Conservation (phyloP, 2,329 filamentous ascomycete genomes). For the Ambrosiella cleistominuta region DNA sequence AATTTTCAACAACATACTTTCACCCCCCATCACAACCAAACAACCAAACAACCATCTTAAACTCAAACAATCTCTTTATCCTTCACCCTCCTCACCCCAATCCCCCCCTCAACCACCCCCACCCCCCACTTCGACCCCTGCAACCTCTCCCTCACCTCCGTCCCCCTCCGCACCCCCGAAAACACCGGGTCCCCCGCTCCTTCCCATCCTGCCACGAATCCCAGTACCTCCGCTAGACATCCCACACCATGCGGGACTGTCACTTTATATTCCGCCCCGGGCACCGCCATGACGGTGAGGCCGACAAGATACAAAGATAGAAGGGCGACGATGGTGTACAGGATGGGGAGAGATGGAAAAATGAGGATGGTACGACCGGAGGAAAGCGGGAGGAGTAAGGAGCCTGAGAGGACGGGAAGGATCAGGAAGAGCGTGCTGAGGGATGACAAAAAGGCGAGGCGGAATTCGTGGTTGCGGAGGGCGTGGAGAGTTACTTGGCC, state of each 20-base stretch:
- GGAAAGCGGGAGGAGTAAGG: slow-evolving; percentile 57
- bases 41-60: not conserved
- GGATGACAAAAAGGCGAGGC: slow-evolving; percentile 42
- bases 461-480: slow-evolving; percentile 42
- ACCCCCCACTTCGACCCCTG: slow-evolving; percentile 33
- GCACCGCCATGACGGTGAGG: slow-evolving; percentile 36
- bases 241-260: slow-evolving; percentile 56
- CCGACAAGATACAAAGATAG: slow-evolving; percentile 52
- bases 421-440: slow-evolving; percentile 30
- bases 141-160: slow-evolving; percentile 51
- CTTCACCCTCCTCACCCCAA: slow-evolving; percentile 22
- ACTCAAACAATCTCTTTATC: not conserved
- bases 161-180: slow-evolving; percentile 45
- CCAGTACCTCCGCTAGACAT: slow-evolving; percentile 59
- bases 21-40: too few species aligned
- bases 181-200: slow-evolving; percentile 59
- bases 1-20: not conserved
- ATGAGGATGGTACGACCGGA: slow-evolving; percentile 39
- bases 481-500: slow-evolving; percentile 42
- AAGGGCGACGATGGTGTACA: slow-evolving; percentile 54
- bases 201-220: slow-evolving; percentile 57
- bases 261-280: slow-evolving; percentile 39
- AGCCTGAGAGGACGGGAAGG: slow-evolving; percentile 50
- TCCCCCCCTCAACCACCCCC: slow-evolving; percentile 25
- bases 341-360: slow-evolving; percentile 55